Evolutionary conservation across 306 rosid species (phyloP).

Genomic region (Acmispon strigosus): DNA sequence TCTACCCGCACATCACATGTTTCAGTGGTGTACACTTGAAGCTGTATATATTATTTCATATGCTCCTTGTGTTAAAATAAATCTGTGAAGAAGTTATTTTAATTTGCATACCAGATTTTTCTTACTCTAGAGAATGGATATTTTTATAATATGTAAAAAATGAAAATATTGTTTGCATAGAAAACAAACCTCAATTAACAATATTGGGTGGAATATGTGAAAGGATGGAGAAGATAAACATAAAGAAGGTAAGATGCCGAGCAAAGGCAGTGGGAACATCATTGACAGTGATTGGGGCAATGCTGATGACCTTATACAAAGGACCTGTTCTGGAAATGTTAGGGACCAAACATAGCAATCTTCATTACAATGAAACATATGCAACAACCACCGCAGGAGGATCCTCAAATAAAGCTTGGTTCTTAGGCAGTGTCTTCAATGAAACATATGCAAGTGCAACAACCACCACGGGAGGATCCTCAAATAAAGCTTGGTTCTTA

Average conservation of each 20-base stretch:
- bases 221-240: slow-evolving; percentile 84
- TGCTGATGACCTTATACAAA: slow-evolving; percentile 90
- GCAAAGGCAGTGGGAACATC: slow-evolving; percentile 78
- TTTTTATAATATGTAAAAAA: too few relatives aligned
- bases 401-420: slow-evolving; percentile 43
- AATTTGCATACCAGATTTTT: too few relatives aligned
- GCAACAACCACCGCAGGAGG: slow-evolving; percentile 21
- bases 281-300: slow-evolving; percentile 88
- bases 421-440: slow-evolving; percentile 52
- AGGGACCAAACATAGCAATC: slow-evolving; percentile 44
- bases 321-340: slow-evolving; percentile 63
- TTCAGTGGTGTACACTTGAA: too few relatives aligned
- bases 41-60: too few relatives aligned
- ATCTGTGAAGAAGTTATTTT: too few relatives aligned
- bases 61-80: too few relatives aligned
- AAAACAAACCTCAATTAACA: too few relatives aligned
- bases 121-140: too few relatives aligned
- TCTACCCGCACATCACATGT: too few relatives aligned
- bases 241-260: slow-evolving; percentile 70
- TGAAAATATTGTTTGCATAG: too few relatives aligned
- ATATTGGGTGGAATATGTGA: background rate
- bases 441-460: slow-evolving; percentile 18
- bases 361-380: slow-evolving; percentile 10
- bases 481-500: slow-evolving; percentile 49
- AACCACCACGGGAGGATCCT: slow-evolving; percentile 20